Evolutionary conservation across 108 stramenopile genomes (phyloP).

Genomic region (Cyclostephanos tholiformis): DNA sequence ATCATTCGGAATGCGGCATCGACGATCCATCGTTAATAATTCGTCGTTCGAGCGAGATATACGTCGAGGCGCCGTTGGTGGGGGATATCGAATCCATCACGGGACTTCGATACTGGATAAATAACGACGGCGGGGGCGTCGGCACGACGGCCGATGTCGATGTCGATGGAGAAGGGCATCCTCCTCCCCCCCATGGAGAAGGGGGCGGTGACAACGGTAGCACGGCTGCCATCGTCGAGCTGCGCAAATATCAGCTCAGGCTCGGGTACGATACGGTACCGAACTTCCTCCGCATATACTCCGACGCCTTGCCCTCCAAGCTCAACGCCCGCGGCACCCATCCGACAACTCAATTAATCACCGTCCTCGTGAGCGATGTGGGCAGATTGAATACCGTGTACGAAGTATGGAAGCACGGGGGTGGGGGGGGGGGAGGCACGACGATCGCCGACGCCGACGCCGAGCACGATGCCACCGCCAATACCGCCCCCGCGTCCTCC

Average conservation of each 20-base stretch:
- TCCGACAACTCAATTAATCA: slow-evolving; percentile 59
- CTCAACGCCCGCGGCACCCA: slow-evolving; percentile 55
- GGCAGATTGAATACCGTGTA: slow-evolving; percentile 71
- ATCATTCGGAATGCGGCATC: too few relatives aligned
- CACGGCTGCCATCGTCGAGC: slow-evolving; percentile 54
- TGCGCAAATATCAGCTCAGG: slow-evolving; percentile 67
- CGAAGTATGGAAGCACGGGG: slow-evolving; percentile 79
- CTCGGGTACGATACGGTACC: slow-evolving; percentile 80
- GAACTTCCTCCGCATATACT: slow-evolving; percentile 58
- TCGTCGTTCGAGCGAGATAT: slow-evolving; percentile 50
- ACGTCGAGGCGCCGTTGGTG: slow-evolving; percentile 61
- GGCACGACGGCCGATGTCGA: neutral
- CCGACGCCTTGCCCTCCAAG: slow-evolving; percentile 69
- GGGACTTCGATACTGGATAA: slow-evolving; percentile 31
- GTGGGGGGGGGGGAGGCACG: too few relatives aligned
- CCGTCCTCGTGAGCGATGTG: slow-evolving; percentile 63
- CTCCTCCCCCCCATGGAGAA: too few relatives aligned
- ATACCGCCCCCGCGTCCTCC: too few relatives aligned
- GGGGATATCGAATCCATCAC: slow-evolving; percentile 34
- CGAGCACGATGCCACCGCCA: too few relatives aligned
- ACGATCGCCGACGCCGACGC: too few relatives aligned
- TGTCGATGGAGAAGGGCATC: too few relatives aligned
- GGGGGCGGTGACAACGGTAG: neutral
- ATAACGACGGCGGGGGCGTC: slow-evolving; percentile 7
- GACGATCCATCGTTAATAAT: slow-evolving; percentile 53